Conservation (phyloP, 2,329 filamentous ascomycete species). For the Paecilomyces fulvus region DNA sequence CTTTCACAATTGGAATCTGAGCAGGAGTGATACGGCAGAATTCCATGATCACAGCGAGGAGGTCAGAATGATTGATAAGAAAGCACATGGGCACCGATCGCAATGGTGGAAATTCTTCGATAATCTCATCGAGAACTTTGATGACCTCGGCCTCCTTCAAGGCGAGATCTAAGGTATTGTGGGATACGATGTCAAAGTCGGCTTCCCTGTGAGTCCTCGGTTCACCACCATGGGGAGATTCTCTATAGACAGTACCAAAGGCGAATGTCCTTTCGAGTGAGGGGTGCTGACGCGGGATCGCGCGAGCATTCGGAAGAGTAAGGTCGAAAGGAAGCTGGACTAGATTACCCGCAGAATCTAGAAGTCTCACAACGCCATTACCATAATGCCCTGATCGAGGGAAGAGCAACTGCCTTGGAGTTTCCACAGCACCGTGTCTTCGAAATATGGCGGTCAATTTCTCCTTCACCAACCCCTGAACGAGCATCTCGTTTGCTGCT, state of each 20-base stretch:
- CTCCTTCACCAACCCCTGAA: constrained; percentile 66
- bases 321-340: constrained; percentile 92
- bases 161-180: constrained; percentile 69
- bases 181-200: constrained; percentile 92
- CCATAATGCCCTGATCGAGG: constrained; percentile 74
- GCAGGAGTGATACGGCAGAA: constrained; percentile 69
- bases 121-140: constrained; percentile 88
- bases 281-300: constrained; percentile 59
- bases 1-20: constrained; percentile 65
- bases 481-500: constrained; percentile 47
- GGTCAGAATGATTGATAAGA: constrained; percentile 77
- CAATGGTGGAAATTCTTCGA: constrained; percentile 69
- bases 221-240: constrained; percentile 68
- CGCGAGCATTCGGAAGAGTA: constrained; percentile 78
- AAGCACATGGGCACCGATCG: constrained; percentile 71
- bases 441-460: constrained; percentile 71
- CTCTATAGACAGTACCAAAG: constrained; percentile 81
- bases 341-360: constrained; percentile 78
- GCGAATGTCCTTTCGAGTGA: constrained; percentile 69
- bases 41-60: constrained; percentile 82
- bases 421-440: constrained; percentile 80
- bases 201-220: constrained; percentile 79
- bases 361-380: constrained; percentile 64
- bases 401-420: constrained; percentile 64
- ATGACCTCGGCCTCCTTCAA: constrained; percentile 89